Percentiles rank a stretch among this genome's conserved stretches.
phyloP scores from a whole-genome alignment of 2,329 filamentous ascomycete genomes.

The Claviceps sp. region DNA sequence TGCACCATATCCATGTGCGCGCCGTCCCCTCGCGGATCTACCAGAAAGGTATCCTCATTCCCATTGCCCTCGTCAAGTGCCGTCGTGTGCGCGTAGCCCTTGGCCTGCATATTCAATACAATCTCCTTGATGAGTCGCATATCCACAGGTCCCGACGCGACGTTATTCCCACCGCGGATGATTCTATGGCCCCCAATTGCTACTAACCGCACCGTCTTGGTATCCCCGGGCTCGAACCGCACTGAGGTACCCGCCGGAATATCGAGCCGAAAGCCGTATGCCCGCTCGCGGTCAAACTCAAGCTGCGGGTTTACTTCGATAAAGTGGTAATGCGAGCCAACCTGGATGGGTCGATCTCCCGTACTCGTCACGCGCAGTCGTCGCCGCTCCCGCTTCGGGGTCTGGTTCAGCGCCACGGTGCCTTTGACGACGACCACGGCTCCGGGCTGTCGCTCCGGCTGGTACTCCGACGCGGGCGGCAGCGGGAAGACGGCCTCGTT shows the following conservation, averaged over 20 bases:
- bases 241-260: constrained; percentile 86
- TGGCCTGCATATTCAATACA: constrained; percentile 49
- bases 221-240: constrained; percentile 86
- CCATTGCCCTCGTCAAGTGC: too few species aligned
- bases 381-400: constrained; percentile 58
- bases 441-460: constrained; percentile 57
- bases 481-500: constrained; percentile 50
- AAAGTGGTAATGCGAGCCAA: constrained; percentile 93
- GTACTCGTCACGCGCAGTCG: constrained; percentile 67
- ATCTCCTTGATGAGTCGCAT: constrained; percentile 50
- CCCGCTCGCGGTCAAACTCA: constrained; percentile 69
- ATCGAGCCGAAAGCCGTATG: constrained; percentile 78
- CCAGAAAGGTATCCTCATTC: too few species aligned
- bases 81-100: constrained; percentile 58
- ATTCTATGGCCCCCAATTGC: constrained; percentile 71
- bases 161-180: constrained; percentile 70
- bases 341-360: constrained; percentile 83
- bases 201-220: constrained; percentile 78
- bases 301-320: constrained; percentile 87
- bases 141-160: constrained; percentile 64
- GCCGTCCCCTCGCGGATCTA: constrained; percentile 33
- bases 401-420: constrained; percentile 57
- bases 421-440: constrained; percentile 61
- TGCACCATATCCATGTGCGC: constrained; percentile 46
- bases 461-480: constrained; percentile 51